Percentiles rank a stretch among this genome's conserved stretches.
These are phyloP conservation scores for Juglanconis sp. DNA, from an alignment of 2,329 filamentous ascomycete genomes.

Conservation along the genomic window DNA sequence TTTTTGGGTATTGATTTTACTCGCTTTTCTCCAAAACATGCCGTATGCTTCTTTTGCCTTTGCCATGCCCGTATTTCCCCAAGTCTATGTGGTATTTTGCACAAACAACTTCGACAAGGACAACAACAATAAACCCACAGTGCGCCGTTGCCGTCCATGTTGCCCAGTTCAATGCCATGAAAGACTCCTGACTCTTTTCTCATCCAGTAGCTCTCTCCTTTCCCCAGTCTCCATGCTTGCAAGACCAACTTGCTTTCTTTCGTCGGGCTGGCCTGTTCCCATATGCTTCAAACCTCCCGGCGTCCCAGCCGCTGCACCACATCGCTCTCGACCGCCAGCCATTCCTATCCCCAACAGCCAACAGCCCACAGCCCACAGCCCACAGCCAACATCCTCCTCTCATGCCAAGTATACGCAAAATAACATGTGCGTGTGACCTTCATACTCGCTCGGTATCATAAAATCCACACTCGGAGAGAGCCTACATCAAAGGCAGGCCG, in stretches of 20 bases:
- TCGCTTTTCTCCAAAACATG: slow-evolving; percentile 11
- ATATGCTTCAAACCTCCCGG: too few relatives aligned
- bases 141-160: background rate
- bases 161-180: slow-evolving; percentile 10
- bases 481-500: background rate
- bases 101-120: background rate
- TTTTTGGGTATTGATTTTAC: slow-evolving; percentile 1
- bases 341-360: background rate
- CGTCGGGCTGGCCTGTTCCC: too few relatives aligned
- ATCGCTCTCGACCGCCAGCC: too few relatives aligned
- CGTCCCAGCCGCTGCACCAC: too few relatives aligned
- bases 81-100: slow-evolving; percentile 11
- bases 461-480: background rate
- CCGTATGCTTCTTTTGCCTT: background rate
- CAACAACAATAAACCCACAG: slow-evolving; percentile 6
- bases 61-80: background rate
- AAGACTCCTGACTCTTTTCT: slow-evolving; percentile 2
- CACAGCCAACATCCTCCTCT: background rate
- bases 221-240: background rate
- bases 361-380: background rate
- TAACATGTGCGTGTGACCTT: background rate
- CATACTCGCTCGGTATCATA: background rate
- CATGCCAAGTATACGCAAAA: background rate
- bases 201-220: background rate
- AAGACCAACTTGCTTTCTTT: too few relatives aligned